Evolutionary conservation across 805 yeast genomes (phyloP), one percentile per base, ranked within the genome.

Genomic region (Candida argentea): DNA sequence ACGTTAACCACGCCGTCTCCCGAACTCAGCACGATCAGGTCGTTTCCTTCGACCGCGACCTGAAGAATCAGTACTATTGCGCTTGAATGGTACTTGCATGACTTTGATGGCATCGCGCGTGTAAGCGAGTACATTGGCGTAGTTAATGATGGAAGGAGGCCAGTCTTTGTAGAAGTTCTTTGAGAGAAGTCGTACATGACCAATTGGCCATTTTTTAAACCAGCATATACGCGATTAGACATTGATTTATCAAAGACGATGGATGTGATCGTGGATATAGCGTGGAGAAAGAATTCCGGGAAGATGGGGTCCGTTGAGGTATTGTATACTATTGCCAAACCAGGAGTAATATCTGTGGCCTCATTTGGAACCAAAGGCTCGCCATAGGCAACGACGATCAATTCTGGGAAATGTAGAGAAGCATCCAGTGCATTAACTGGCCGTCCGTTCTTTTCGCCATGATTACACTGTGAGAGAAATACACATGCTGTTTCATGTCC

Each of bases 171-270:
- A 2, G 35, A 18, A 9, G 22, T 24, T n/a, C 26, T 27, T 4
- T 28, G 14, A n/a, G 32, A 27, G 14, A 65, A 35, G 37, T 70
- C 69, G 76, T 76, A 73, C 6, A 67, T 46, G n/a, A 61, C 63
- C 1, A 73, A 25, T 27, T 58, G 57, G 0, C 81, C 80, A 38
- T 66, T 65, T 11, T 42, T 41, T 4, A 71, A 56, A 0, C 77
- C 73, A 0, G 65, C 76, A 16, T 68, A 43, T 1, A 74, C 47
- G 28, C 60, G 53, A 27, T 55, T 51, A 2, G 66, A 45, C 14
- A 56, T 50, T 10, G 45, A 35, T 7, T 42, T 42, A 17, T 67
- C 64, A 33, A 72, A 70, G 31, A 53, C 55, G 6, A 65, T 55
- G 5, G 40, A 33, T 1, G 56, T 34, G 5, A 73, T 54, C 10